Base-by-base conservation (phyloP, 805 yeast species). In the Candida railenensis region DNA sequence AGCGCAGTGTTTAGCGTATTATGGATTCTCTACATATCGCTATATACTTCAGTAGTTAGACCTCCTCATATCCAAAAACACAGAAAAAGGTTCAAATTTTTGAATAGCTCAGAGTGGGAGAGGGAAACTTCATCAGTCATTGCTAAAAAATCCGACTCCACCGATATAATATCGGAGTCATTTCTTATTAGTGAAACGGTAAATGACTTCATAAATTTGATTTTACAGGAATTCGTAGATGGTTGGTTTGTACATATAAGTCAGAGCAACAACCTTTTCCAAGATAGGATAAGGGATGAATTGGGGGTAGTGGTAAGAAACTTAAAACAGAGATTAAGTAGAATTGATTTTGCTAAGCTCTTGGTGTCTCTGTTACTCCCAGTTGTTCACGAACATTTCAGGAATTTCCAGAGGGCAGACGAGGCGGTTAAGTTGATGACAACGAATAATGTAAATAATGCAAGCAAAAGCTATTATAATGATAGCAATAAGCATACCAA, bases 311-410 rank as follows among this genome's bases (percentile, higher is more conserved):
- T 77, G 0, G 57, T 81, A 1, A 53, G 51, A 7, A 64, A 64
- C 16, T 43, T 89, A 5, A 73, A 74, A 21, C 48, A 51, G 3
- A 62, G 85, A 25, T 47, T 83, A 1, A 56, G 50, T 0, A 54
- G 58, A 0, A 47, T 82, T 1, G 89, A 88, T 55, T 63, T 78
- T 18, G 72, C 89, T 1, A 74, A 74, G 37, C 57, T 89, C 25
- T 49, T 86, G 2, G 82, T 88, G 1, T 65, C 80, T 25, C 74
- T 74, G 39, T 32, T 87, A 0, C 46, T 87, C 4, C 96, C 97
- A 0, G 54, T 84, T 1, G 4, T 89, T 1, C 83, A 87, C 1
- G 77, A 74, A 11, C 96, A 90, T 59, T 76, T 85, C 48, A 65
- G 69, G 5, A 66, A 69, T 5, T 87, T 75, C 56, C 65, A 76